These are phyloP conservation scores for Yarrowia yakushimensis DNA, from an alignment of 805 yeast genomes.

Conservation along the genomic window DNA sequence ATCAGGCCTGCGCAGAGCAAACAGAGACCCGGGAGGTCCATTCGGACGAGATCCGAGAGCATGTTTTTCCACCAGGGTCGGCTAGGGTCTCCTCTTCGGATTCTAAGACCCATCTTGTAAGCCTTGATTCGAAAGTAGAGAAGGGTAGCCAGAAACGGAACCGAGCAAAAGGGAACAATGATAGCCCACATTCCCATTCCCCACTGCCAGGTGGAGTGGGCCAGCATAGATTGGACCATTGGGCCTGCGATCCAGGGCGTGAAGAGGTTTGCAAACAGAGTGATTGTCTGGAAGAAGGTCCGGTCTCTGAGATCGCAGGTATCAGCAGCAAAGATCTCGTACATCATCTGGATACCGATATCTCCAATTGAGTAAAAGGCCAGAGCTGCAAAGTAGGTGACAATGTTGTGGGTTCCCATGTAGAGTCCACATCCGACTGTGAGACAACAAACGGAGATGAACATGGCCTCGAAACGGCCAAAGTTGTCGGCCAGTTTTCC, in stretches of 20 bases:
- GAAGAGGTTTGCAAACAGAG: slow-evolving; percentile 41
- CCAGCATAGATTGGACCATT: slow-evolving; percentile 34
- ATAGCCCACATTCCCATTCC: slow-evolving; percentile 51
- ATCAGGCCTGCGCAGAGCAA: slow-evolving; percentile 12
- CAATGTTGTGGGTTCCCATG: slow-evolving; percentile 32
- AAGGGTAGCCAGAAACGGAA: slow-evolving; percentile 32
- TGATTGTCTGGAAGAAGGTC: slow-evolving; percentile 39
- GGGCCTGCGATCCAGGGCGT: slow-evolving; percentile 43
- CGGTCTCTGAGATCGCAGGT: slow-evolving; percentile 43
- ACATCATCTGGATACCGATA: slow-evolving; percentile 40
- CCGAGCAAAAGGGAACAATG: slow-evolving; percentile 42
- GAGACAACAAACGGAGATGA: background rate
- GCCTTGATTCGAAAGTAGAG: slow-evolving; percentile 29
- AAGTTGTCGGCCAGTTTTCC: slow-evolving; percentile 16
- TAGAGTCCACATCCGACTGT: slow-evolving; percentile 7
- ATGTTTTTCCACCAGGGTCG: background rate
- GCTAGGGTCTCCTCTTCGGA: slow-evolving; percentile 23
- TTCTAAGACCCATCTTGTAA: slow-evolving; percentile 24
- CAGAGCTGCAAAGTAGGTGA: slow-evolving; percentile 41
- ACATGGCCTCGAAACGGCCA: slow-evolving; percentile 12
- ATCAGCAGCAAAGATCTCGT: slow-evolving; percentile 40
- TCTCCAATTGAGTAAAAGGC: slow-evolving; percentile 41
- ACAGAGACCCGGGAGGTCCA: slow-evolving; percentile 5
- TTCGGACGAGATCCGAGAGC: background rate
- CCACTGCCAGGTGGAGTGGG: slow-evolving; percentile 48